Base-by-base conservation (phyloP, 345 rosid species). In the Pistacia atlantica region DNA sequence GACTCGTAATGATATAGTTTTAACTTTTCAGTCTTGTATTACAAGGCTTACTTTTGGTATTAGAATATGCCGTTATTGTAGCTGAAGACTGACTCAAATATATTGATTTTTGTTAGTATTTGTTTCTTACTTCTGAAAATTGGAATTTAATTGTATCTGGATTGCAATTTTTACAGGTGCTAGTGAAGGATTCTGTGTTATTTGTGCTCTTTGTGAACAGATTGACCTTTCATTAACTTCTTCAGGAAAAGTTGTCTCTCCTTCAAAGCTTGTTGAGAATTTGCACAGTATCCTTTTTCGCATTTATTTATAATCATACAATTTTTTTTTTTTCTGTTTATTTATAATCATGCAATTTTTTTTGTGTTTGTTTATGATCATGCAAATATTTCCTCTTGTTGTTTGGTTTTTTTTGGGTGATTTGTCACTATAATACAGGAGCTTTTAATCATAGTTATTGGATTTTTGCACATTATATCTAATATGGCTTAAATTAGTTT, bases 251-350 rank as follows among this genome's bases (percentile, higher is more conserved):
- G 67, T 76, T 33, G 5, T 94, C 8, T 71, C 90, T 14, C 97
- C 98, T 3, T 52, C 8, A 42, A 68, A 68, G 45, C 77, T 97
- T 35, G 79, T 88, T 11, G 73, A 87, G 71, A 90, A 94, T 80
- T 79, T 93, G 77, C 77, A 82, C 72, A 25, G 98, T 93, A 93
- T 93, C 97, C 95, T 81, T 69, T 63, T 75, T 62, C 59, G 46
- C 8, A 5, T 42, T 42, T 7, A 42, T 42, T 31, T 31, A 31
- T 31, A 6, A 38, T 38, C 42, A 38, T 38, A 7, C 46, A 25
- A 25, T 25, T 5, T 0, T 6, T 42, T 6, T n/a, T 42, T 42
- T 42, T 42, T 8, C 0, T 8, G 46, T 42, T 25, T 42, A 28
- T 11, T 74, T 3, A 54, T 58, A 6, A 38, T 38, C 42, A 38